phyloP scores from a whole-genome alignment of 345 rosid genomes.

The Populus davidiana region DNA sequence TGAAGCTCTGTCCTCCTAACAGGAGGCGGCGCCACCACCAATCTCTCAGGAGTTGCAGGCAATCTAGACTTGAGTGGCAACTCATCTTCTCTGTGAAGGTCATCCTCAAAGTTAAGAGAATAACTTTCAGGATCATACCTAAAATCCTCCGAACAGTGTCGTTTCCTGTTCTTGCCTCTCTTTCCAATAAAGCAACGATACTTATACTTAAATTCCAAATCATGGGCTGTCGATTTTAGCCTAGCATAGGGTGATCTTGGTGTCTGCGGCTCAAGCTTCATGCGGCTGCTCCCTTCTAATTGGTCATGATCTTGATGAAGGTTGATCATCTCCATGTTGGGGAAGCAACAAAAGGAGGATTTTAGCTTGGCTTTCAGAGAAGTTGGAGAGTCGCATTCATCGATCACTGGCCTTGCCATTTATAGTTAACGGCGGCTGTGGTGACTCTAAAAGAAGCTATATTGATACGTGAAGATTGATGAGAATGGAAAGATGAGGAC shows the following conservation, averaged over 20 bases:
- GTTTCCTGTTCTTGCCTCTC: slow-evolving; percentile 33
- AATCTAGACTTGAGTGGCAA: slow-evolving; percentile 41
- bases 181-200: slow-evolving; percentile 40
- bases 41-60: slow-evolving; percentile 40
- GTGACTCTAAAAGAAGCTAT: background rate
- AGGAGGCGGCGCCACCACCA: slow-evolving; percentile 1
- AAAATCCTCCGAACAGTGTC: slow-evolving; percentile 43
- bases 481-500: too few species aligned
- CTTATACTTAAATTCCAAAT: slow-evolving; percentile 39
- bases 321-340: background rate
- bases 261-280: slow-evolving; percentile 5
- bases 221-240: slow-evolving; percentile 42
- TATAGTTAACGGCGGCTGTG: background rate
- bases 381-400: slow-evolving; percentile 29
- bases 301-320: background rate
- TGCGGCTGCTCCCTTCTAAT: background rate
- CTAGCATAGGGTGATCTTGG: slow-evolving; percentile 44
- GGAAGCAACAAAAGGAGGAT: slow-evolving; percentile 49
- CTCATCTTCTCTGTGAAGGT: slow-evolving; percentile 36
- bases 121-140: slow-evolving; percentile 66
- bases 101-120: slow-evolving; percentile 65
- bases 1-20: background rate
- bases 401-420: slow-evolving; percentile 26
- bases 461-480: background rate
- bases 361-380: slow-evolving; percentile 38